Base-by-base conservation (phyloP, 1,284 basidiomycete species). In the Tylopilus orsonianus region DNA sequence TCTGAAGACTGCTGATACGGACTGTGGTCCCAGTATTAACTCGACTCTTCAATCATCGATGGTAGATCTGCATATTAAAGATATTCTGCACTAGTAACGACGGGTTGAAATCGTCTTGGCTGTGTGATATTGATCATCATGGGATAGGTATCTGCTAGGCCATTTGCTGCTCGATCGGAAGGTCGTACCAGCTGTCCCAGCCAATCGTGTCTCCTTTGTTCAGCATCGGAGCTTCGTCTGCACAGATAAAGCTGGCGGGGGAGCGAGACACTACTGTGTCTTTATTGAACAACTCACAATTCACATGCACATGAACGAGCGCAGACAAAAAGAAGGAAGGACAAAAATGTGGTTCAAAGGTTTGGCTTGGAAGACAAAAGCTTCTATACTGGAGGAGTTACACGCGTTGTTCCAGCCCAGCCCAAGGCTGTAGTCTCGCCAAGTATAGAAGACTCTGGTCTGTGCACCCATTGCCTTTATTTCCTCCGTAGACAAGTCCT, bases 71-170 rank as follows among this genome's bases (percentile, higher is more conserved):
- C 61, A n/a, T 70, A 61, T 33, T 64, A 58, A 14, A 72, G 61
- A 49, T 72, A 74, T 45, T 74, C 73, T 16, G 60, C 51, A 24
- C 65, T 56, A 10, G 65, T 62, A 50, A 73, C 41, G 30, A 70
- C 64, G 8, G 69, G 62, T 37, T 72, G 65, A 27, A 62, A 57
- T 23, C 52, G 49, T 34, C 71, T 68, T 14, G 75, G 46, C 34
- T 66, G 67, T 5, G 71, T 66, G 43, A 75, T 45, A 53, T 75
- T 72, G 42, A 75, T 55, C 68, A 75, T 73, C 43, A 55, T 43
- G 58, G 58, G 19, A 65, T 62, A 2, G 69, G 70, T 39, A 70
- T 62, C 50, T 61, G 57, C 64, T 59, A 70, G 19, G 54, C 60
- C 66, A 71, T 68, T 54, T 72, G 69, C 39, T 72, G 55, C 23